Percentiles rank a stretch among this genome's conserved stretches.
phyloP scores from a whole-genome alignment of 768 basidiomycete genomes.

The Psilocybe cyanescens region DNA sequence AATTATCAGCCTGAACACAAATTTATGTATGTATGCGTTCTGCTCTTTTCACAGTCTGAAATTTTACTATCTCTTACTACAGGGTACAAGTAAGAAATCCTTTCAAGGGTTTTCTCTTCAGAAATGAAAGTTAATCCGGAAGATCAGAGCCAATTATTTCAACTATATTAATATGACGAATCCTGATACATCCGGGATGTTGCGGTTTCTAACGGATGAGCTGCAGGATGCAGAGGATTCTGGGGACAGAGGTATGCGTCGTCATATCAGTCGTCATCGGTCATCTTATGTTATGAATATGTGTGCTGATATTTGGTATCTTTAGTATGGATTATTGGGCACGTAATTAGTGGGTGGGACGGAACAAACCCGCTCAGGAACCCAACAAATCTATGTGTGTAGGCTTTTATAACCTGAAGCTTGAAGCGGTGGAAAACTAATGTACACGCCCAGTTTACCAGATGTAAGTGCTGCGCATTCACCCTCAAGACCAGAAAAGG shows the following conservation, averaged over 20 bases:
- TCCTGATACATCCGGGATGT: conserved; percentile 75
- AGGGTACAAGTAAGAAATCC: conserved; percentile 40
- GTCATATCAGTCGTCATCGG: conserved; percentile 15
- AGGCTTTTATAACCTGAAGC: neutral
- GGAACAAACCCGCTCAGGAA: conserved; percentile 65
- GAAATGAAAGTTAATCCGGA: neutral
- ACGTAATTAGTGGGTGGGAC: conserved; percentile 65
- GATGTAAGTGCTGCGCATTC: conserved; percentile 31
- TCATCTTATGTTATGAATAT: conserved; percentile 20
- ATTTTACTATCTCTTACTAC: neutral
- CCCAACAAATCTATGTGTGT: conserved; percentile 71
- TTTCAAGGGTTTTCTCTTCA: neutral
- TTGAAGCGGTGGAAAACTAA: neutral
- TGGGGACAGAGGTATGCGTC: conserved; percentile 64
- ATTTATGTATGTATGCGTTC: conserved; percentile 58
- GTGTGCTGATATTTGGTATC: conserved; percentile 42
- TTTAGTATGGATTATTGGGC: conserved; percentile 46
- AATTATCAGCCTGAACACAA: conserved; percentile 76
- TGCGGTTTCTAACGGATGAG: conserved; percentile 78
- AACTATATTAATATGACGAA: conserved; percentile 77
- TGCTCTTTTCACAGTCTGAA: neutral
- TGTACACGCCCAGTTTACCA: conserved; percentile 34
- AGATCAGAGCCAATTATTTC: conserved; percentile 64
- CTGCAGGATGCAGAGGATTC: conserved; percentile 79
- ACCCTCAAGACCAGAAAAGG: neutral